A percentile compares a stretch with the other conserved stretches of the same genome.
These are phyloP conservation scores for Verbena officinalis DNA, from an alignment of 257 asterid genomes.

Conservation along the genomic window DNA sequence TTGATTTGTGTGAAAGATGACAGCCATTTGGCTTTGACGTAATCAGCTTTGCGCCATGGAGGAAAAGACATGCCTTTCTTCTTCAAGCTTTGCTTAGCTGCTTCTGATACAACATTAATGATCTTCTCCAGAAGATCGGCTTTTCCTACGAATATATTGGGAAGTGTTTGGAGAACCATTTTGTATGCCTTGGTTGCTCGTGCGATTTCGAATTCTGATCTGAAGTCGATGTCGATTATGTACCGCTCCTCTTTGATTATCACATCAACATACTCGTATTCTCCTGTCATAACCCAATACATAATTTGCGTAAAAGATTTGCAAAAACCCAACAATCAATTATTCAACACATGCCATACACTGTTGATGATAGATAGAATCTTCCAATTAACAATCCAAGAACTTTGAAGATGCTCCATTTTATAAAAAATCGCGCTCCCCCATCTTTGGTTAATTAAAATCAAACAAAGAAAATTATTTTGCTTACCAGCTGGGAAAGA, in stretches of 20 bases:
- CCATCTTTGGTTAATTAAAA: too few species aligned
- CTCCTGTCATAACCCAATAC: constrained; percentile 39
- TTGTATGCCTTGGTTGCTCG: constrained; percentile 61
- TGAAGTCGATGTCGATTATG: constrained; percentile 59
- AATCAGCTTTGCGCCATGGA: constrained; percentile 72
- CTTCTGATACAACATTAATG: constrained; percentile 50
- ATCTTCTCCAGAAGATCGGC: constrained; percentile 63
- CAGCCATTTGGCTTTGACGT: constrained; percentile 70
- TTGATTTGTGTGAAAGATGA: constrained; percentile 44
- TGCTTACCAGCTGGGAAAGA: constrained; percentile 58
- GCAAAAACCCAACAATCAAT: too few species aligned
- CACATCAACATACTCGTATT: constrained; percentile 67
- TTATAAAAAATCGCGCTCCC: too few species aligned
- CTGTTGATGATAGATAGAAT: too few species aligned
- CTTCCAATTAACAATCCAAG: too few species aligned
- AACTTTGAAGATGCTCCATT: too few species aligned
- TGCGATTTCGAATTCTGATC: constrained; percentile 76
- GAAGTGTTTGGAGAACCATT: constrained; percentile 51
- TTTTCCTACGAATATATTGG: constrained; percentile 58
- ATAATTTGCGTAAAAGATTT: too few species aligned
- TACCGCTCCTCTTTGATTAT: constrained; percentile 47
- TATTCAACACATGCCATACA: too few species aligned
- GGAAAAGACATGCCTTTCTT: constrained; percentile 77
- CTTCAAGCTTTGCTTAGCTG: constrained; percentile 64
- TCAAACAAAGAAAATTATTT: too few species aligned